Evolutionary conservation across 441 rosid genomes (phyloP).

Genomic region (Mallotus japonicus): DNA sequence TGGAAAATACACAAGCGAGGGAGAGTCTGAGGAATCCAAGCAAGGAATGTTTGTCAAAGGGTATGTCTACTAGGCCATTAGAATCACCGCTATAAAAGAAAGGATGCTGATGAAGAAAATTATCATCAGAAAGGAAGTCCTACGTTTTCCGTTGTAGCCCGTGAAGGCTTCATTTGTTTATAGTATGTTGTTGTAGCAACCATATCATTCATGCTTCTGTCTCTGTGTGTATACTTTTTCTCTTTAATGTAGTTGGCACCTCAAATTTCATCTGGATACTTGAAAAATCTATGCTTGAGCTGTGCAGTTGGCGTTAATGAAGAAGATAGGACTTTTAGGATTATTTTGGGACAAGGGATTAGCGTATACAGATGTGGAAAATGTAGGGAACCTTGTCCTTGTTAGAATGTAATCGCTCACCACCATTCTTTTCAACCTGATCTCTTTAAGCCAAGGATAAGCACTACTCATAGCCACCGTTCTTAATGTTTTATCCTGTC

Average conservation of each 20-base stretch:
- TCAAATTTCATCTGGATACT: not conserved
- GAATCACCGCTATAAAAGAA: not conserved
- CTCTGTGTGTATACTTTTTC: not conserved
- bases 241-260: not conserved
- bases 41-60: conserved; percentile 83
- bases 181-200: conserved; percentile 7
- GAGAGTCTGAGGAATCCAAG: conserved; percentile 92
- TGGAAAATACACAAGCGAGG: conserved; percentile 78
- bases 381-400: too few relatives aligned
- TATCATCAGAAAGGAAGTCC: not conserved
- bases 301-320: not conserved
- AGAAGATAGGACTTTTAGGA: not conserved
- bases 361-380: too few relatives aligned
- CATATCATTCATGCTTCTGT: not conserved
- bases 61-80: conserved; percentile 46
- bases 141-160: not conserved
- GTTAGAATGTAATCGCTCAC: conserved; percentile 47
- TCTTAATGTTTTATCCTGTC: too few relatives aligned
- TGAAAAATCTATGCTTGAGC: not conserved
- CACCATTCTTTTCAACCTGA: conserved; percentile 69
- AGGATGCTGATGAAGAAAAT: not conserved
- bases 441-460: too few relatives aligned
- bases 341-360: not conserved
- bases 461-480: conserved; percentile 9
- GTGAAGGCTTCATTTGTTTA: not conserved